Base-by-base conservation (phyloP, 169 alveolate species). In the Plasmodium berghei region DNA sequence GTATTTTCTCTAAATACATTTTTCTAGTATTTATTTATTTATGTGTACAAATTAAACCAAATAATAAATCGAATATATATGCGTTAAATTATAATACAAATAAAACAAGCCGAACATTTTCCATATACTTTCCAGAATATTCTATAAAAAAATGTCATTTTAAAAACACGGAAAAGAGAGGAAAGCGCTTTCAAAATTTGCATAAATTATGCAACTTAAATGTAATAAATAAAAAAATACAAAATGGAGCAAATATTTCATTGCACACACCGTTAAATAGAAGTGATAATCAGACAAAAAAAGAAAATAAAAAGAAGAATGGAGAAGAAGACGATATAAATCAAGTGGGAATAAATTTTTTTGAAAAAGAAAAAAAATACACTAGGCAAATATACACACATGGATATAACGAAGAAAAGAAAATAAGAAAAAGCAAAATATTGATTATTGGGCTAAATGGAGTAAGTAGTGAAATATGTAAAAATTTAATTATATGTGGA, bases 361-460 rank as follows among this genome's bases (percentile, higher is more conserved):
- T 80, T 49, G 83, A 80, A 26, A 55, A 40, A n/a, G 90, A 64
- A 55, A 80, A 80, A 80, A 80, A 80, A 34, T 98, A 98, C 92
- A 97, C 99, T 62, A 96, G 99, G 85, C 99, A 98, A 92, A 98
- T 99, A 26, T 99, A 99, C 20, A 97, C 99, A 49, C 98, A 96
- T 83, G 99, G 99, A 22, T 94, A 98, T 93, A 99, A 98, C 75
- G 97, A 99, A 70, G 98, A 98, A 99, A 98, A 99, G 18, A 97
- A 97, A 92, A 94, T 98, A 59, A 95, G 97, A 14, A 95, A 96
- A 77, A 83, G 98, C 75, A 93, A 97, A 56, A 99, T 98, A 54
- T 96, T 99, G 85, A 95, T 99, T 72, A 92, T 97, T 34, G 99
- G 99, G 0, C 88, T 97, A 89, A 93, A 99, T 91, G 99, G 99